These are phyloP conservation scores for Metschnikowia lochheadii DNA, from an alignment of 805 yeast species.

Conservation along the genomic window DNA sequence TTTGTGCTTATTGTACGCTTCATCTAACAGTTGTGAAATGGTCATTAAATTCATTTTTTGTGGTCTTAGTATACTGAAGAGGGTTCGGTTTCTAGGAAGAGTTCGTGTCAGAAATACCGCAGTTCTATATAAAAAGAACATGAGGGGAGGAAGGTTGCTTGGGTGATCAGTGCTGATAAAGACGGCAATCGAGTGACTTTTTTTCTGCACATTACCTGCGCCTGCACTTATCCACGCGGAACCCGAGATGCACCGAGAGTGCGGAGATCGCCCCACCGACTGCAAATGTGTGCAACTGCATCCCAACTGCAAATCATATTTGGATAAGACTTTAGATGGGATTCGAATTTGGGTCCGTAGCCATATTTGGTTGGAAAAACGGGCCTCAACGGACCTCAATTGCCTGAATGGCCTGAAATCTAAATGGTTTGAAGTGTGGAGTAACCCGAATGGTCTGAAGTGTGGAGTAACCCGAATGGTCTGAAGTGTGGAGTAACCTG, in stretches of 20 bases:
- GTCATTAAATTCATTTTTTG: slow-evolving; percentile 44
- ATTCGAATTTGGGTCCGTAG: too few relatives aligned
- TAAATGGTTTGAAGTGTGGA: too few relatives aligned
- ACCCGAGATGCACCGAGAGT: slow-evolving; percentile 8
- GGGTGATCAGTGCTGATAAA: slow-evolving; percentile 1
- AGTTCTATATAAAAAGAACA: slow-evolving; percentile 15
- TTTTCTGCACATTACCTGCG: slow-evolving; percentile 10
- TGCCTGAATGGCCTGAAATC: too few relatives aligned
- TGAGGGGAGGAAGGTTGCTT: slow-evolving; percentile 1
- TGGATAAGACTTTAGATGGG: too few relatives aligned
- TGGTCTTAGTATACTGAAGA: slow-evolving; percentile 1
- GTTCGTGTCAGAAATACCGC: slow-evolving; percentile 3
- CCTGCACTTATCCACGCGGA: slow-evolving; percentile 2
- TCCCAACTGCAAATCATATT: background rate
- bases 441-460: too few relatives aligned
- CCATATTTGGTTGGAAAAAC: background rate
- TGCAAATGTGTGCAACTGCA: slow-evolving; percentile 1
- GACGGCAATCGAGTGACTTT: slow-evolving; percentile 10
- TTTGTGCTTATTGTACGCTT: slow-evolving; percentile 45
- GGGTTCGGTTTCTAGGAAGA: background rate
- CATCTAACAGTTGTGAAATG: slow-evolving; percentile 52
- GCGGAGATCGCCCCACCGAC: slow-evolving; percentile 4
- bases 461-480: too few relatives aligned
- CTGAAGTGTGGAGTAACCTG: too few relatives aligned
- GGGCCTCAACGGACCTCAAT: too few relatives aligned